These are phyloP conservation scores for Penicillium steckii DNA, from an alignment of 495 filamentous ascomycete species.

Conservation along the genomic window DNA sequence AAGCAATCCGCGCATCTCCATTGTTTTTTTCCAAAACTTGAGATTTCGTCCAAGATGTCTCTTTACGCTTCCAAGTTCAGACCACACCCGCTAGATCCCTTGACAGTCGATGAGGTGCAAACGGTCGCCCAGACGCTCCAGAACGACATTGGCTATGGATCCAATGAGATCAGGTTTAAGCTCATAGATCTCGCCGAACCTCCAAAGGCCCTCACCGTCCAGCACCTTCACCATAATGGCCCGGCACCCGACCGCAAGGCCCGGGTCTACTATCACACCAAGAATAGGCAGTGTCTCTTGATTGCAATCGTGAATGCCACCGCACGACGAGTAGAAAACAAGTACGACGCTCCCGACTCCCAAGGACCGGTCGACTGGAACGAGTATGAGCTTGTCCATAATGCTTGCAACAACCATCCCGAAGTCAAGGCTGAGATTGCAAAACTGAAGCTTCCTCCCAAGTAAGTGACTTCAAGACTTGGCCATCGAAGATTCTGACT, in stretches of 20 bases:
- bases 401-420: not conserved
- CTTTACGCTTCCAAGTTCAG: too few relatives aligned
- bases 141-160: too few relatives aligned
- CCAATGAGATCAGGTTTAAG: slow-evolving; percentile 25
- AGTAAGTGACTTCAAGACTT: not conserved
- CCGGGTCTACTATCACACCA: not conserved
- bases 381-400: slow-evolving; percentile 4
- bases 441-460: not conserved
- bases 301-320: not conserved
- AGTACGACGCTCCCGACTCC: not conserved
- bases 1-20: too few relatives aligned
- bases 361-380: slow-evolving; percentile 7
- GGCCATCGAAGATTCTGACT: too few relatives aligned
- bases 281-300: not conserved
- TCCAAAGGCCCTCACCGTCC: not conserved
- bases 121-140: too few relatives aligned
- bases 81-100: too few relatives aligned
- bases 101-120: too few relatives aligned
- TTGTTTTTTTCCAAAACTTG: too few relatives aligned
- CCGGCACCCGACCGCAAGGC: not conserved
- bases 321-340: not conserved
- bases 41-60: too few relatives aligned
- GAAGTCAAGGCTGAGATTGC: not conserved
- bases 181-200: slow-evolving; percentile 1
- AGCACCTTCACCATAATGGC: slow-evolving; percentile 1